These are phyloP conservation scores for Mortierella hygrophila DNA, from an alignment of 192 early-diverging fungal species.

Conservation along the genomic window DNA sequence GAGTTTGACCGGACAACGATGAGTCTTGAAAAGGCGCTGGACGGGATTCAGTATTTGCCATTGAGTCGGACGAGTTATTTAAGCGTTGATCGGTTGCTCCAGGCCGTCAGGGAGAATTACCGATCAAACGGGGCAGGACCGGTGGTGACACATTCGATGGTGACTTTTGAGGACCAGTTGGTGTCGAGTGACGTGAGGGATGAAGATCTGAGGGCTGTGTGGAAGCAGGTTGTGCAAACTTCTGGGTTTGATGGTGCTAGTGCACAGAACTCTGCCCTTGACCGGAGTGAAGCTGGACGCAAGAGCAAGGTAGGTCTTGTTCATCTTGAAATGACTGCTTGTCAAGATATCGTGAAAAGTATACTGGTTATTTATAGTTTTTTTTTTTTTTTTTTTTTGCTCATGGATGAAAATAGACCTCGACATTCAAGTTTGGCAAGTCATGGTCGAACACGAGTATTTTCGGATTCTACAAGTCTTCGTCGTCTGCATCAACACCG, in stretches of 20 bases:
- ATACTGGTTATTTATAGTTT: background rate
- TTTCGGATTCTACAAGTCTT: conserved; percentile 49
- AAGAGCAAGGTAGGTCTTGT: conserved; percentile 37
- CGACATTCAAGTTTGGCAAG: conserved; percentile 55
- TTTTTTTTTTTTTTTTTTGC: background rate
- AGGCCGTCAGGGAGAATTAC: conserved; percentile 41
- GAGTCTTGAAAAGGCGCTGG: conserved; percentile 39
- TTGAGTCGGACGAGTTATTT: conserved; percentile 18
- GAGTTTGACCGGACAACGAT: conserved; percentile 61
- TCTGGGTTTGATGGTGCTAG: conserved; percentile 43
- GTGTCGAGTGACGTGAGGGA: conserved; percentile 49
- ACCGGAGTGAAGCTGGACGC: conserved; percentile 35
- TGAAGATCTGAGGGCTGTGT: conserved; percentile 33
- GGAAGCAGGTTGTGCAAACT: conserved; percentile 42
- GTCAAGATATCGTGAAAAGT: background rate
- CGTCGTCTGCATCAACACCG: conserved; percentile 28
- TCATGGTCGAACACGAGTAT: conserved; percentile 53
- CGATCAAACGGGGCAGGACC: background rate
- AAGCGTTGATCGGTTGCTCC: conserved; percentile 29
- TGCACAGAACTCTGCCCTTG: background rate
- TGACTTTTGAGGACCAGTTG: conserved; percentile 50
- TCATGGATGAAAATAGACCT: conserved; percentile 3
- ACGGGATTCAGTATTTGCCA: conserved; percentile 48
- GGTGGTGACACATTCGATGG: conserved; percentile 44
- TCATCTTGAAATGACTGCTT: too few relatives aligned